A percentile compares a stretch with the other conserved stretches of the same genome.
Evolutionary conservation across 176 grass and related monocot genomes (phyloP).

Genomic region (Themeda triandra): DNA sequence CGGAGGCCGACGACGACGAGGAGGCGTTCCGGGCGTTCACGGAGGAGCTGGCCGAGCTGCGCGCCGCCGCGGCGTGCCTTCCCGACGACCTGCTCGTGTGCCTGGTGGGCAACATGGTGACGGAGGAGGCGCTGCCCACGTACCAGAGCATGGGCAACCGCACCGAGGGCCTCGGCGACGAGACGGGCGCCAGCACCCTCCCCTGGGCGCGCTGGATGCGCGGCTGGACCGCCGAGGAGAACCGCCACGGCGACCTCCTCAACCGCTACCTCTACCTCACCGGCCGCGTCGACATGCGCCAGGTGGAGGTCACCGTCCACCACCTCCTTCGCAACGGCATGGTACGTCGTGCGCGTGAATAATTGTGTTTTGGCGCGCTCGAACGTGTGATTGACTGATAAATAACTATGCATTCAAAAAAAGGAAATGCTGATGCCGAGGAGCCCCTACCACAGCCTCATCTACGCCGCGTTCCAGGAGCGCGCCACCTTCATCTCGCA

Average conservation of each 20-base stretch:
- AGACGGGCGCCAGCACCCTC: not conserved
- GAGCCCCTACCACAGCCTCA: slow-evolving; percentile 24
- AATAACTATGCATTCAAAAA: not conserved
- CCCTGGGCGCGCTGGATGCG: slow-evolving; percentile 23
- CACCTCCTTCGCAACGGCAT: slow-evolving; percentile 41
- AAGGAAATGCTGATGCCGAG: not conserved
- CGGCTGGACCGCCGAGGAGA: slow-evolving; percentile 68
- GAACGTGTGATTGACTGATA: not conserved
- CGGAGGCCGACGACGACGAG: not conserved
- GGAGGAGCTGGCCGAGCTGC: slow-evolving; percentile 16
- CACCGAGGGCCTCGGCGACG: not conserved
- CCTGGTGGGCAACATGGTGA: slow-evolving; percentile 79
- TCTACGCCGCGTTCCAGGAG: slow-evolving; percentile 38
- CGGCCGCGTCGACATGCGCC: slow-evolving; percentile 44
- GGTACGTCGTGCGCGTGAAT: not conserved
- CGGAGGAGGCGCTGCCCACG: slow-evolving; percentile 89
- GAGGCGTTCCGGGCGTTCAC: not conserved
- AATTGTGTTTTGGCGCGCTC: no score
- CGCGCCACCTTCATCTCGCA: slow-evolving; percentile 37
- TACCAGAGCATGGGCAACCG: slow-evolving; percentile 69
- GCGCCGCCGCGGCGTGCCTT: not conserved
- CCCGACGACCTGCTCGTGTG: slow-evolving; percentile 42
- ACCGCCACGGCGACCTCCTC: slow-evolving; percentile 58
- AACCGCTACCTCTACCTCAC: slow-evolving; percentile 44
- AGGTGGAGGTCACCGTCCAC: slow-evolving; percentile 34